phyloP scores from a whole-genome alignment of 768 basidiomycete species.

The Leccinum boreale region DNA sequence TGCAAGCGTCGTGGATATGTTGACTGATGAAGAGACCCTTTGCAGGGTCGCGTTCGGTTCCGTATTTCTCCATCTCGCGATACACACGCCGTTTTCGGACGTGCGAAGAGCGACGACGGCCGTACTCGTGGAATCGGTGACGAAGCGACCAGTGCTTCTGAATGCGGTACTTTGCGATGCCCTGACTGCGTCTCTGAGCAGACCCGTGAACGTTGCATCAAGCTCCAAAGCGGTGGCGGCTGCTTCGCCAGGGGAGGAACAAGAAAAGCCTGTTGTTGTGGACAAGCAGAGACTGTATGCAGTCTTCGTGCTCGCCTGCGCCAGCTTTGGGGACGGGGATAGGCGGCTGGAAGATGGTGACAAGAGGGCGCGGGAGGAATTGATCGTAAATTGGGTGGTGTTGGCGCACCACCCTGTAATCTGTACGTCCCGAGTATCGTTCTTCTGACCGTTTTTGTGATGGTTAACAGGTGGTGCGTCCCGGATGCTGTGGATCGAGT shows the following conservation, averaged over 20 bases:
- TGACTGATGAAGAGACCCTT: not conserved
- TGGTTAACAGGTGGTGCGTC: constrained; percentile 15
- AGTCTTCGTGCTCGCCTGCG: constrained; percentile 49
- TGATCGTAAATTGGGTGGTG: constrained; percentile 56
- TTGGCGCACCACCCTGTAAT: constrained; percentile 71
- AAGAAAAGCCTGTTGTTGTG: constrained; percentile 37
- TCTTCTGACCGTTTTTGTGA: not conserved
- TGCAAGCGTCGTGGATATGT: not conserved
- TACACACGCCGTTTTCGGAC: constrained; percentile 54
- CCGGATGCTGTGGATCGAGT: constrained; percentile 63
- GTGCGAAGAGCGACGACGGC: constrained; percentile 47
- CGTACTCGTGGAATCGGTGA: constrained; percentile 39
- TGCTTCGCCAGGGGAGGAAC: constrained; percentile 27
- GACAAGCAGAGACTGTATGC: constrained; percentile 54
- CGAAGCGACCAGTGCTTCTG: constrained; percentile 44
- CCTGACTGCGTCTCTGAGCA: constrained; percentile 44
- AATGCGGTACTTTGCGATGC: constrained; percentile 60
- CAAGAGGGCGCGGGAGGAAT: constrained; percentile 36
- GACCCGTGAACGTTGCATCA: constrained; percentile 25
- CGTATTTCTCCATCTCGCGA: constrained; percentile 64
- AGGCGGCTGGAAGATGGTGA: constrained; percentile 25
- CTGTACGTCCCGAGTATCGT: constrained; percentile 37
- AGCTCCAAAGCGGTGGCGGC: constrained; percentile 10
- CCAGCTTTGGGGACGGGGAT: constrained; percentile 38
- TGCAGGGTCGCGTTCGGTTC: constrained; percentile 60